Evolutionary conservation across 2,329 filamentous ascomycete species (phyloP).

Genomic region (Sordariomycetes sp.): DNA sequence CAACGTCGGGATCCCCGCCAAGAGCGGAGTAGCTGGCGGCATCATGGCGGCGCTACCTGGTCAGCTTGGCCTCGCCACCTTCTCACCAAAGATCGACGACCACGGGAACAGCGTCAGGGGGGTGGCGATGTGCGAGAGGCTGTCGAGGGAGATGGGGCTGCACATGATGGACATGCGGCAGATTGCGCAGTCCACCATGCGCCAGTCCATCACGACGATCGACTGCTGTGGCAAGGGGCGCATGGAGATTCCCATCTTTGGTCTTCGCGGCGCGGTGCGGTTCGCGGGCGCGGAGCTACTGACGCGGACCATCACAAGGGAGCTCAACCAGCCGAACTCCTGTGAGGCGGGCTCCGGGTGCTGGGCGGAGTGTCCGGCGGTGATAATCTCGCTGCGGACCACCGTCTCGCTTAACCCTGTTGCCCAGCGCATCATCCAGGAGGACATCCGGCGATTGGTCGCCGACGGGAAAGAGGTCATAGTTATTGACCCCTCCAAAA

Average conservation of each 20-base stretch:
- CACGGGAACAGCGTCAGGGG: slow-evolving; percentile 19
- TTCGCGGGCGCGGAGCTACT: slow-evolving; percentile 19
- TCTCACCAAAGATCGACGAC: slow-evolving; percentile 17
- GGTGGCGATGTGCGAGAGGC: slow-evolving; percentile 16
- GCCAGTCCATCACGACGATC: slow-evolving; percentile 16
- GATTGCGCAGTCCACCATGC: slow-evolving; percentile 15
- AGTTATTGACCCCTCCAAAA: slow-evolving; percentile 14
- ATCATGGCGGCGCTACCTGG: slow-evolving; percentile 18
- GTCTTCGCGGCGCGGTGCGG: slow-evolving; percentile 17
- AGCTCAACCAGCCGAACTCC: slow-evolving; percentile 11
- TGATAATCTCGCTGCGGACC: slow-evolving; percentile 18
- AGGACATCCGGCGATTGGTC: slow-evolving; percentile 13
- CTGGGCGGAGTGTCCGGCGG: slow-evolving; percentile 13
- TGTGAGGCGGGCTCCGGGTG: slow-evolving; percentile 14
- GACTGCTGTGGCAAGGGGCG: slow-evolving; percentile 13
- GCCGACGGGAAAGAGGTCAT: slow-evolving; percentile 13
- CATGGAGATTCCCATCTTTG: slow-evolving; percentile 17
- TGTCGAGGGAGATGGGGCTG: slow-evolving; percentile 18
- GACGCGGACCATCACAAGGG: slow-evolving; percentile 15
- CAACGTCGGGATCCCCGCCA: slow-evolving; percentile 22
- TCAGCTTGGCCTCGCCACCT: slow-evolving; percentile 17
- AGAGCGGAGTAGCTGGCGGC: slow-evolving; percentile 19
- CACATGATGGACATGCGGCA: slow-evolving; percentile 21
- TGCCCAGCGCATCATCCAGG: slow-evolving; percentile 15
- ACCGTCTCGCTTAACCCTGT: slow-evolving; percentile 17